phyloP scores from a whole-genome alignment of 129 eudicot genomes.

The Saposhnikovia divaricata region DNA sequence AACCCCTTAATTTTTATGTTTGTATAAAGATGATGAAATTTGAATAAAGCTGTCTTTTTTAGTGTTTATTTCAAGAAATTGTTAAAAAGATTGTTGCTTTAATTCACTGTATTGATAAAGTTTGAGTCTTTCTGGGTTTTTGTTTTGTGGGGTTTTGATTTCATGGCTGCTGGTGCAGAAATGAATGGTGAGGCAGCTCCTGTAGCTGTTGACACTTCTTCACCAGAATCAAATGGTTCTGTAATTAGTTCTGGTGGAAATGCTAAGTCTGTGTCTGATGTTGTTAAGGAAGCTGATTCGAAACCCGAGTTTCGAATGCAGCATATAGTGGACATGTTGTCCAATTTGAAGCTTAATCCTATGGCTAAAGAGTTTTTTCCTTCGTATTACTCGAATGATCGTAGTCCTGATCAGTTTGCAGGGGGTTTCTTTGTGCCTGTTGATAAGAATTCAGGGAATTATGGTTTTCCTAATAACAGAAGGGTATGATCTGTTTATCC shows the following conservation, averaged over 20 bases:
- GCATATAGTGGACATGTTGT: constrained; percentile 57
- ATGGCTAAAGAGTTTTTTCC: constrained; percentile 89
- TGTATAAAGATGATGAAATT: not conserved
- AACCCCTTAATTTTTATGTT: constrained; percentile 16
- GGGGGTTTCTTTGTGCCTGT: constrained; percentile 42
- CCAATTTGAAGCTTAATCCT: constrained; percentile 80
- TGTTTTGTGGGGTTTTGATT: constrained; percentile 21
- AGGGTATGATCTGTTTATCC: constrained; percentile 44
- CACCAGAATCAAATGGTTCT: constrained; percentile 31
- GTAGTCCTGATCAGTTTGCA: constrained; percentile 42
- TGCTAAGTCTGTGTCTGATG: constrained; percentile 9
- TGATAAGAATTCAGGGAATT: constrained; percentile 39
- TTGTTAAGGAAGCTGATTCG: constrained; percentile 43
- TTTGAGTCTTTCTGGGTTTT: not conserved
- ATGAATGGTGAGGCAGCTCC: constrained; percentile 38
- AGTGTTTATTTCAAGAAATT: not conserved
- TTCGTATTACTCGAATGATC: constrained; percentile 47
- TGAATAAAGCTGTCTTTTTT: constrained; percentile 1
- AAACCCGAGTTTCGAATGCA: constrained; percentile 61
- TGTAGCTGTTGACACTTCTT: constrained; percentile 25
- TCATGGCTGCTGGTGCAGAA: constrained; percentile 80
- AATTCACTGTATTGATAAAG: not conserved
- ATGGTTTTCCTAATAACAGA: constrained; percentile 51
- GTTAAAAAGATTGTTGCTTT: not conserved
- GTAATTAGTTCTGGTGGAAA: constrained; percentile 21